Evolutionary conservation across 2,329 filamentous ascomycete genomes (phyloP), one percentile per base, ranked within the genome.

Genomic region (Cladosporium sp.): DNA sequence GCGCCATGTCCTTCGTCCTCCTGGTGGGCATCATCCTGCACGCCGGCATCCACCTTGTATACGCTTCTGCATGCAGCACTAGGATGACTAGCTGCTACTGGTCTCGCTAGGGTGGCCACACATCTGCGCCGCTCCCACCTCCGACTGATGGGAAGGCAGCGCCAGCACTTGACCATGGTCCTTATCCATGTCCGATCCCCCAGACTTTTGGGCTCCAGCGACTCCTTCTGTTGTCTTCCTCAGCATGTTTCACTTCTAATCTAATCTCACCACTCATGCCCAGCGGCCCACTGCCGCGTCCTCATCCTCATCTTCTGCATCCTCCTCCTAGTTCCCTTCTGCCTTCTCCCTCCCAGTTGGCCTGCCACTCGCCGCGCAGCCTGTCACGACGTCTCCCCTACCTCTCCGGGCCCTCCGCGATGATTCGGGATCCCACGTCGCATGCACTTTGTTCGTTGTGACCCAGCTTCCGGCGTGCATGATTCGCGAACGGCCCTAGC

Each of bases 401-500:
- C 22, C 34, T 39, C 15, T 18, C 36, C 17, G 13, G 34, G 34
- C 20, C 42, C 12, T 32, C 22, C 32, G 36, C 43, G 20, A 38
- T 36, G 43, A 32, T 47, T 47, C 43, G 43, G 34, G 22, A 24
- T 40, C 37, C 44, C 44, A 48, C 44, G 27, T 32, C 37, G 44
- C 44, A 30, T 40, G 37, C 37, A 12, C 22, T 30, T 34, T n/a
- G 19, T 34, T 17, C 37, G 3, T 17, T 19, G 27, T 40, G 44
- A 48, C 44, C 44, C 15, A 24, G 34, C 44, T 48, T 43, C 51
- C 53, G 48, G 39, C 45, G 48, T 52, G 56, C 56, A 58, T 54
- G 52, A 58, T 55, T 55, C 53, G 56, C 55, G 47, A 47, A 54
- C 52, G 34, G 56, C 47, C 47, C 50, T 43, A 53, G 54, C 44